Base-by-base conservation (phyloP, 306 rosid species). In the Cucurbita moschata region DNA sequence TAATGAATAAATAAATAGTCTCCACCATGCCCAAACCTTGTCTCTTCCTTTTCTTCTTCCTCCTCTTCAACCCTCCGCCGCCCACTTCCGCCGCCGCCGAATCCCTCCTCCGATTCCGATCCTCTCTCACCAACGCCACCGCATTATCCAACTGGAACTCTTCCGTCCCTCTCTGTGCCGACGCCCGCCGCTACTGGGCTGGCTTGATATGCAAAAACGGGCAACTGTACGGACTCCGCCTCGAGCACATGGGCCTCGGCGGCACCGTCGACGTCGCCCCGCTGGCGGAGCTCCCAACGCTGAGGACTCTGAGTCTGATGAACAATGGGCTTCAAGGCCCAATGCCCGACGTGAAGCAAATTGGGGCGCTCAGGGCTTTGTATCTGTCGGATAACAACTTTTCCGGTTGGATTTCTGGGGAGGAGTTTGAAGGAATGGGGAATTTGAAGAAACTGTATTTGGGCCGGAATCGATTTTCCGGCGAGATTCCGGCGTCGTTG, bases 401-500 rank as follows among this genome's bases (percentile, higher is more conserved):
- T 69, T 81, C 87, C 6, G 96, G 95, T 16, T 84, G 78, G 21
- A 85, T 94, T 37, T 46, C 46, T 0, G 87, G 77, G 6, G 84
- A 84, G 54, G 87, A 83, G 50, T 94, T 94, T 76, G 77, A 73
- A 2, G 92, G 88, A 4, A 84, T 91, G 88, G 70, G 1, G 3
- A 6, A 81, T 4, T 73, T 94, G 59, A 79, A 56, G 85, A 89
- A 80, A 35, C 72, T 94, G 10, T 59, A 80, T 65, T 78, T 94
- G 87, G 87, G 76, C 1, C 71, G 70, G 56, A 94, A 91, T 80
- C 74, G 5, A 11, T 87, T 91, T 55, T 51, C 66, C 1, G 97
- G 96, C 49, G 77, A 59, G 26, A 76, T 91, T 79, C 99, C 97
- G 10, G 58, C 16, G 1, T 94, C 96, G 39, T 77, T 91, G 63